phyloP scores from a whole-genome alignment of 768 basidiomycete genomes.

The Grammothele lineata region DNA sequence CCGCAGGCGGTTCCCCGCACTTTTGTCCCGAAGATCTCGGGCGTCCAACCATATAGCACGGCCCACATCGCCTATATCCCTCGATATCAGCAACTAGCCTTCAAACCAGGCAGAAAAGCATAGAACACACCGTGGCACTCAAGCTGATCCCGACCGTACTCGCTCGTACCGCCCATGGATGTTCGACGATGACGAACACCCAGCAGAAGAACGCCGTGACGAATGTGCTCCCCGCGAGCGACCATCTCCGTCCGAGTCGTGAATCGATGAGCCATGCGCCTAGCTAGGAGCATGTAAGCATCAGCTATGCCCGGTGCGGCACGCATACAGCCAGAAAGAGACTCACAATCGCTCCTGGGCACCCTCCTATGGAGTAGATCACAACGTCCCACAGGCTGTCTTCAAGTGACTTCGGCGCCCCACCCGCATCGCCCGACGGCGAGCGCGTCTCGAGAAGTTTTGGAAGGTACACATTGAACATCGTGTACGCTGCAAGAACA shows the following conservation, averaged over 20 bases:
- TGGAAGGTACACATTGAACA: constrained; percentile 92
- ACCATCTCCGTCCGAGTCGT: constrained; percentile 61
- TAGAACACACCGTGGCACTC: constrained; percentile 56
- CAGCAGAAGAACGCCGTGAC: constrained; percentile 72
- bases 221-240: constrained; percentile 73
- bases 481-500: constrained; percentile 61
- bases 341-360: constrained; percentile 76
- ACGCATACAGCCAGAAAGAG: neutral
- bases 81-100: too few relatives aligned
- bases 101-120: neutral
- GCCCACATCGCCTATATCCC: constrained; percentile 79
- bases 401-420: constrained; percentile 43
- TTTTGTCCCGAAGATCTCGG: constrained; percentile 81
- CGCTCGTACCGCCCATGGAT: constrained; percentile 53
- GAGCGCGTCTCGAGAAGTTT: constrained; percentile 71
- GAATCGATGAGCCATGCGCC: constrained; percentile 84
- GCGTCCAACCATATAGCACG: constrained; percentile 86
- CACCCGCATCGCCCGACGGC: constrained; percentile 12
- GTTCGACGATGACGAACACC: constrained; percentile 57
- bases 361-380: constrained; percentile 80
- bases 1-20: constrained; percentile 88
- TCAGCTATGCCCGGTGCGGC: too few relatives aligned
- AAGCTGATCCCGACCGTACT: constrained; percentile 77
- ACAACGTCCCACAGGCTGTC: constrained; percentile 82
- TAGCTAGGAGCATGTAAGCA: constrained; percentile 39